Conservation (phyloP, 73 alveolate genomes). For the Diophrys appendiculata region DNA sequence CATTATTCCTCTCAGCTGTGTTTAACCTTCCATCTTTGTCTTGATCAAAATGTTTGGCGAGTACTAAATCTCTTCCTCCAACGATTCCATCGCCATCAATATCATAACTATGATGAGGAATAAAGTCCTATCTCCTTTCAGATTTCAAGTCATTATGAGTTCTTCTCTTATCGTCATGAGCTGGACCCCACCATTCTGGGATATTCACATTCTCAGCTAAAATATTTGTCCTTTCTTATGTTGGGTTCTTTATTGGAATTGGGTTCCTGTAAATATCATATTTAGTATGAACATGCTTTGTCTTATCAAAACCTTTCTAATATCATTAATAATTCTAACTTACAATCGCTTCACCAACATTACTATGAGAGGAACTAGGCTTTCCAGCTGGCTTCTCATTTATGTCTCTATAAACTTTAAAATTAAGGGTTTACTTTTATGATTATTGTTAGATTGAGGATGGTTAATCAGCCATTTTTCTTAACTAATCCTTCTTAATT, state of each 20-base stretch:
- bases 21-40: constrained; percentile 84
- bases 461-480: neutral
- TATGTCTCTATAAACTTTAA: no score
- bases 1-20: constrained; percentile 73
- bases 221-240: neutral
- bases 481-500: neutral
- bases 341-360: no score
- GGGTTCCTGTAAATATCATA: constrained; percentile 18
- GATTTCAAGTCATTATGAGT: constrained; percentile 32
- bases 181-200: constrained; percentile 53
- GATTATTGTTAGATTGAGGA: no score
- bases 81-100: constrained; percentile 87
- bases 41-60: constrained; percentile 73
- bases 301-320: constrained; percentile 4
- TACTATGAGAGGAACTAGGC: no score
- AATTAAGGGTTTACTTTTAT: no score
- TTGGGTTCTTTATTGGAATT: neutral
- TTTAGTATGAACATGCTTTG: constrained; percentile 18
- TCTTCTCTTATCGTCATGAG: constrained; percentile 23
- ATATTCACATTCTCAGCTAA: constrained; percentile 1
- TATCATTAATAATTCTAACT: no score
- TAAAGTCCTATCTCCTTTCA: constrained; percentile 33
- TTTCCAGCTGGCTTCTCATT: no score
- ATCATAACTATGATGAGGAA: constrained; percentile 77
- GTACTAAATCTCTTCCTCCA: constrained; percentile 82